These are phyloP conservation scores for Hypoxylon sp. DNA, from an alignment of 2,329 filamentous ascomycete species.

Conservation along the genomic window DNA sequence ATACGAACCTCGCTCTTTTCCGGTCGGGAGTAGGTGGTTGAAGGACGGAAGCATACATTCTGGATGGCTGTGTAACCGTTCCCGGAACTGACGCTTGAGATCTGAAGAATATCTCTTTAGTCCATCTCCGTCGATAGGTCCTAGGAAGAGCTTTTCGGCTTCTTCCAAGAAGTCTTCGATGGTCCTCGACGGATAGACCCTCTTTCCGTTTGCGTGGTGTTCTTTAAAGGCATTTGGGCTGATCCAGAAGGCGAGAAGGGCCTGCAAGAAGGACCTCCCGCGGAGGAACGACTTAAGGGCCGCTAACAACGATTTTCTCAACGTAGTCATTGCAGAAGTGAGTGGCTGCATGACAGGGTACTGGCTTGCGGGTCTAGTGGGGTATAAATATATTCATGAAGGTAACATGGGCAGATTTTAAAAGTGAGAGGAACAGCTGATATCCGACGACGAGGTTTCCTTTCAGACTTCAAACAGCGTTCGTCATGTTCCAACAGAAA, in stretches of 20 bases:
- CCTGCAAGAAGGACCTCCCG: conserved; percentile 71
- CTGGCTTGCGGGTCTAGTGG: conserved; percentile 36
- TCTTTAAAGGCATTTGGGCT: conserved; percentile 56
- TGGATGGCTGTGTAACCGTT: conserved; percentile 64
- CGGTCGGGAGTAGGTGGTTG: conserved; percentile 73
- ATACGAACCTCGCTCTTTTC: conserved; percentile 69
- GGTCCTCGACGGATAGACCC: conserved; percentile 46
- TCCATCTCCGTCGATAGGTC: conserved; percentile 61
- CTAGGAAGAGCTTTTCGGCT: conserved; percentile 66
- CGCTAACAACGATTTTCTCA: conserved; percentile 67
- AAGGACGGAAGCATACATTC: conserved; percentile 76
- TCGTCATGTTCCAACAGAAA: conserved; percentile 48
- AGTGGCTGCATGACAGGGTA: conserved; percentile 63
- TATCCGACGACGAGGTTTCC: conserved; percentile 39
- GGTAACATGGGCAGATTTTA: conserved; percentile 38
- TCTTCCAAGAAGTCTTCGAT: conserved; percentile 68
- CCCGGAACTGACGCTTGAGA: conserved; percentile 68
- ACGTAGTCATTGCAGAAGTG: conserved; percentile 69
- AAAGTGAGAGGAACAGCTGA: conserved; percentile 41
- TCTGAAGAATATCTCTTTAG: conserved; percentile 62
- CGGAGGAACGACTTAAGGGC: conserved; percentile 70
- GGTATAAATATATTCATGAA: conserved; percentile 49
- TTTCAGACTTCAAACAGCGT: conserved; percentile 46
- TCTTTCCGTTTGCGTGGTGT: conserved; percentile 42
- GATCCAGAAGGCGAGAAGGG: conserved; percentile 68